Conservation (phyloP, 1,284 basidiomycete species). For the Malassezia japonica region DNA sequence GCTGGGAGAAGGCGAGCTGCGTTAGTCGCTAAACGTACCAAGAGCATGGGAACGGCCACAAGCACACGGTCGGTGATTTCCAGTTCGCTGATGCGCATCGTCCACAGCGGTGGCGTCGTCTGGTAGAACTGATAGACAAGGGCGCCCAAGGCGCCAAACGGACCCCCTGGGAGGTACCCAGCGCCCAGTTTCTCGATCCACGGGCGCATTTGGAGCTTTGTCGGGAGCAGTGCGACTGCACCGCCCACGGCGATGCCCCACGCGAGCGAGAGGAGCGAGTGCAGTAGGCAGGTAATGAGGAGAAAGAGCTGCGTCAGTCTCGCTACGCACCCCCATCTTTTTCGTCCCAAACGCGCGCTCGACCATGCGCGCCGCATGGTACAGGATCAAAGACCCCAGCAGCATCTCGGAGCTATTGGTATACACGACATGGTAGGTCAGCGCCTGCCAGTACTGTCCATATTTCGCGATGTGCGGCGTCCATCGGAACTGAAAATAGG, state of each 20-base stretch:
- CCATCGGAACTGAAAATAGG: slow-evolving; percentile 11
- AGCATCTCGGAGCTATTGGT: slow-evolving; percentile 7
- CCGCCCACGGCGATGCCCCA: background rate
- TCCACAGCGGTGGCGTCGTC: slow-evolving; percentile 10
- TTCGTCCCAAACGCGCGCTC: slow-evolving; percentile 12
- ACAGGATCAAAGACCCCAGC: background rate
- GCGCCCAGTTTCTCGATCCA: background rate
- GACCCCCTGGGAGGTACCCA: slow-evolving; percentile 15
- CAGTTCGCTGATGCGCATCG: slow-evolving; percentile 3
- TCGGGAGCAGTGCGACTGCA: background rate
- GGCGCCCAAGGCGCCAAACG: slow-evolving; percentile 8
- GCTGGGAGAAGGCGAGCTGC: slow-evolving; percentile 10
- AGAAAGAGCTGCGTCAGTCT: slow-evolving; percentile 2
- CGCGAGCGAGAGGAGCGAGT: slow-evolving; percentile 1
- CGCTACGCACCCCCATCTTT: slow-evolving; percentile 3
- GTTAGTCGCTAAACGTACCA: background rate
- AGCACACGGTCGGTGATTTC: slow-evolving; percentile 10
- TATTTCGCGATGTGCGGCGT: slow-evolving; percentile 10
- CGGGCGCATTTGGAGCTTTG: background rate
- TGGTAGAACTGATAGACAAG: background rate
- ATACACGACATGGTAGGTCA: slow-evolving; percentile 6
- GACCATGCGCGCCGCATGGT: slow-evolving; percentile 4
- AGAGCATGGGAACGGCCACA: background rate
- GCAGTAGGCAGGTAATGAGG: background rate
- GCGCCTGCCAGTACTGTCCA: slow-evolving; percentile 9